Evolutionary conservation across 176 grass and related monocot genomes (phyloP).

Genomic region (Zea luxurians): DNA sequence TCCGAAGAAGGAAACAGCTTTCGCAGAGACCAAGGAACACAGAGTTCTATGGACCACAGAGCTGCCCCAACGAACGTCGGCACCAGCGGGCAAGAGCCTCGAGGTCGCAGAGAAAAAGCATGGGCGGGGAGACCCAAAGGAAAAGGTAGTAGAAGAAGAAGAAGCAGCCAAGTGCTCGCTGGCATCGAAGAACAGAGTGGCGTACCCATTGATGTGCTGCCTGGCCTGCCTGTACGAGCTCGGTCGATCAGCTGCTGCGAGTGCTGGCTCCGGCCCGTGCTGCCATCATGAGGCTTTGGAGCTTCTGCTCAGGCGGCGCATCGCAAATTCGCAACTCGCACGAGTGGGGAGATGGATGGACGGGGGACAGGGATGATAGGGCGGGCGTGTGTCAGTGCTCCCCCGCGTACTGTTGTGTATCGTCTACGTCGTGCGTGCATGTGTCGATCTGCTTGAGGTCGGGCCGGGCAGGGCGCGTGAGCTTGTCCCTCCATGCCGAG

Average conservation of each 20-base stretch:
- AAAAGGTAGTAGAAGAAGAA: not conserved
- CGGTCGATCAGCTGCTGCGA: constrained; percentile 26
- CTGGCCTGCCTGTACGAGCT: not conserved
- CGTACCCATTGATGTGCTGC: constrained; percentile 45
- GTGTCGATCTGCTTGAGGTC: not conserved
- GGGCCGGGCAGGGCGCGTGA: constrained; percentile 13
- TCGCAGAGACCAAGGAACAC: constrained; percentile 22
- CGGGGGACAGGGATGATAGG: constrained; percentile 37
- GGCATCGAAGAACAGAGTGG: constrained; percentile 22
- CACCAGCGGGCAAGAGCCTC: constrained; percentile 5
- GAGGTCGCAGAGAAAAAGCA: constrained; percentile 23
- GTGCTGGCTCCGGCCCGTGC: not conserved
- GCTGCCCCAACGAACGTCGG: constrained; percentile 3
- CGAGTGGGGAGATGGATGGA: not conserved
- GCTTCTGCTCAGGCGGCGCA: not conserved
- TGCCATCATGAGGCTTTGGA: constrained; percentile 29
- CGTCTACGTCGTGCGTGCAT: not conserved
- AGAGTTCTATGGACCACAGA: constrained; percentile 18
- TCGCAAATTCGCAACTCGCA: not conserved
- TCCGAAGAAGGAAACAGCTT: constrained; percentile 1
- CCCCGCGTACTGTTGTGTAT: not conserved
- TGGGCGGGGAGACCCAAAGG: not conserved
- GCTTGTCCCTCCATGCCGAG: constrained; percentile 17
- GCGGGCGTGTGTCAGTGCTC: not conserved
- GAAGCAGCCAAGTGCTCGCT: not conserved